These are phyloP conservation scores for Heimioporus sp. DNA, from an alignment of 768 basidiomycete species.

Conservation along the genomic window DNA sequence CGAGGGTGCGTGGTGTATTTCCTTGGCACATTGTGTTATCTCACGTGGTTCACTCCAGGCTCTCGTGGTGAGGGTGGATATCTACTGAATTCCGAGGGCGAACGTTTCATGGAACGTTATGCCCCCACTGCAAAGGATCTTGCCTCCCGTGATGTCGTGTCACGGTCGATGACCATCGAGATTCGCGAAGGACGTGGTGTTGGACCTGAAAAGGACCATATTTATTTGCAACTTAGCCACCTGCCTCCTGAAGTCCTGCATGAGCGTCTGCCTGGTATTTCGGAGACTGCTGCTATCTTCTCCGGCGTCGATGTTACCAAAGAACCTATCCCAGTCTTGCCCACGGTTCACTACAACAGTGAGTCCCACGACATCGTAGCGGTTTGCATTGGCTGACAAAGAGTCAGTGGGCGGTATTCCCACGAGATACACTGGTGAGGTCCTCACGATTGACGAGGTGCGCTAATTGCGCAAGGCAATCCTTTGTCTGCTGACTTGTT, in stretches of 20 bases:
- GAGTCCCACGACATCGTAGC: slow-evolving; percentile 32
- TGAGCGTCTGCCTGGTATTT: slow-evolving; percentile 97
- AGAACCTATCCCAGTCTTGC: slow-evolving; percentile 97
- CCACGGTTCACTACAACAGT: slow-evolving; percentile 99
- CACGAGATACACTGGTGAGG: slow-evolving; percentile 97
- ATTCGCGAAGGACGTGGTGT: slow-evolving; percentile 99
- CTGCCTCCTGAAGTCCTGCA: slow-evolving; percentile 93
- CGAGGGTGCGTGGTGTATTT: slow-evolving; percentile 59
- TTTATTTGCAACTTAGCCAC: slow-evolving; percentile 96
- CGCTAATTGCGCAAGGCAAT: slow-evolving; percentile 1
- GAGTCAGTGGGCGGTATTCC: slow-evolving; percentile 96
- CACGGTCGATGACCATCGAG: slow-evolving; percentile 98
- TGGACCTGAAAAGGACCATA: slow-evolving; percentile 96
- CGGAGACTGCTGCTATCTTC: slow-evolving; percentile 99
- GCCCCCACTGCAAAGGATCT: slow-evolving; percentile 99
- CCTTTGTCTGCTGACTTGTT: neutral
- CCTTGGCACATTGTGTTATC: neutral
- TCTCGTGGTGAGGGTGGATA: slow-evolving; percentile 99
- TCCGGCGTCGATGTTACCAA: slow-evolving; percentile 99
- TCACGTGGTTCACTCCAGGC: slow-evolving; percentile 43
- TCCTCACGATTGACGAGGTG: slow-evolving; percentile 77
- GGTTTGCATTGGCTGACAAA: slow-evolving; percentile 12
- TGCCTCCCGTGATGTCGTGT: slow-evolving; percentile 98
- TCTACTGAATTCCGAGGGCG: slow-evolving; percentile 96
- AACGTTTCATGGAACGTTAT: slow-evolving; percentile 99